These are phyloP conservation scores for Jasminum sambac DNA, from an alignment of 257 asterid species.

Conservation along the genomic window DNA sequence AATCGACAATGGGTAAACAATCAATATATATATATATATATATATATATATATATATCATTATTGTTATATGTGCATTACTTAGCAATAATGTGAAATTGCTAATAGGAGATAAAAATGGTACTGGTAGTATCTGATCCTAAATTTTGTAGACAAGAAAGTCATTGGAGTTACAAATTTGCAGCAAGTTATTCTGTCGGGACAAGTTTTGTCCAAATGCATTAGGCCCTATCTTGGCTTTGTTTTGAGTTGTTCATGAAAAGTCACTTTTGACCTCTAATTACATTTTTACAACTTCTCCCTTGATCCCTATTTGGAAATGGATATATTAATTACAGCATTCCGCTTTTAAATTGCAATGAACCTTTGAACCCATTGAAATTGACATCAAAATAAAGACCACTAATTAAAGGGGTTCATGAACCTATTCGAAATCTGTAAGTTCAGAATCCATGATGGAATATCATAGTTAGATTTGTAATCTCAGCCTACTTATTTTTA, in stretches of 20 bases:
- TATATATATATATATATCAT: no score
- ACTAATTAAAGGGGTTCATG: slow-evolving; percentile 27
- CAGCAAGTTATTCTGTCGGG: background rate
- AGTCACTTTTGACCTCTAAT: background rate
- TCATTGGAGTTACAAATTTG: background rate
- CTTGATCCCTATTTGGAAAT: background rate
- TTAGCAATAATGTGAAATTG: no score
- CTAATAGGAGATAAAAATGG: no score
- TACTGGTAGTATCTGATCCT: background rate
- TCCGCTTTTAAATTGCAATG: background rate
- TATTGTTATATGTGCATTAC: no score
- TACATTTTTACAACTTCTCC: background rate
- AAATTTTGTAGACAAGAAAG: background rate
- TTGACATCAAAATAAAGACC: slow-evolving; percentile 4
- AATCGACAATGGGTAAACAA: no score
- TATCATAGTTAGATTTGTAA: background rate
- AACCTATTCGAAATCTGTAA: slow-evolving; percentile 26
- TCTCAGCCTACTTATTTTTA: no score
- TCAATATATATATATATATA: no score
- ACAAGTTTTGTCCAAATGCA: background rate
- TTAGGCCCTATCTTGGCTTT: background rate
- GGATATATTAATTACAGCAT: background rate
- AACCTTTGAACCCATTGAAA: background rate
- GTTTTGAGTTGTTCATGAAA: background rate
- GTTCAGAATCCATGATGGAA: slow-evolving; percentile 27